Conservation (phyloP, 306 rosid genomes). For the Cercis canadensis region DNA sequence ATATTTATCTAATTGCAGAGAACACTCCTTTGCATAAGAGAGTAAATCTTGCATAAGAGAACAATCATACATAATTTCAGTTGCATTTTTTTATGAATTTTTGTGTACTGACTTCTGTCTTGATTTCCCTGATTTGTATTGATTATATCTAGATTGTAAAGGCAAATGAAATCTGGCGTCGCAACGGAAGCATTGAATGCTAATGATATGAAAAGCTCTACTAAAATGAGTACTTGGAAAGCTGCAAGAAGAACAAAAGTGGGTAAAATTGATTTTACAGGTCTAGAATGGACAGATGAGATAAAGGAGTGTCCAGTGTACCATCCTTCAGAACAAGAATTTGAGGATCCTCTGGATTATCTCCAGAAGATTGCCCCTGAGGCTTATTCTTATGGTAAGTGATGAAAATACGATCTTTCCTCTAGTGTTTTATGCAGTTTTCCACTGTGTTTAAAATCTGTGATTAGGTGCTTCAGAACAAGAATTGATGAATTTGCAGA, state of each 20-base stretch:
- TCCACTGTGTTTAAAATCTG: too few species aligned
- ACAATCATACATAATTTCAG: too few species aligned
- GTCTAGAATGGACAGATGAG: constrained; percentile 41
- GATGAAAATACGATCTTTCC: background rate
- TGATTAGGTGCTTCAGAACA: too few species aligned
- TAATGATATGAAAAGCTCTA: background rate
- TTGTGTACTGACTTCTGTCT: too few species aligned
- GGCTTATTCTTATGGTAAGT: constrained; percentile 50
- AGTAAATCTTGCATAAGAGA: too few species aligned
- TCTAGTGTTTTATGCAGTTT: too few species aligned
- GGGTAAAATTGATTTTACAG: background rate
- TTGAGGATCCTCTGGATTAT: constrained; percentile 40
- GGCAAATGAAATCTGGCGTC: background rate
- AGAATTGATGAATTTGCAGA: too few species aligned
- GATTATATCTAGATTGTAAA: background rate
- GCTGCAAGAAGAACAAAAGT: constrained; percentile 13
- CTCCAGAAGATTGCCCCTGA: constrained; percentile 45
- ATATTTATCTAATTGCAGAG: too few species aligned
- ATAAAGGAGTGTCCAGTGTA: constrained; percentile 47
- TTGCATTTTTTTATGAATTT: too few species aligned
- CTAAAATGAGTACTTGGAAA: constrained; percentile 21
- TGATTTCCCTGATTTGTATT: too few species aligned
- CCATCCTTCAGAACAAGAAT: constrained; percentile 39
- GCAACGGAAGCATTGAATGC: background rate
- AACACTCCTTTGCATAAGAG: too few species aligned